Evolutionary conservation across 2,329 filamentous ascomycete genomes (phyloP).

Genomic region (Neofusicoccum laricinum): DNA sequence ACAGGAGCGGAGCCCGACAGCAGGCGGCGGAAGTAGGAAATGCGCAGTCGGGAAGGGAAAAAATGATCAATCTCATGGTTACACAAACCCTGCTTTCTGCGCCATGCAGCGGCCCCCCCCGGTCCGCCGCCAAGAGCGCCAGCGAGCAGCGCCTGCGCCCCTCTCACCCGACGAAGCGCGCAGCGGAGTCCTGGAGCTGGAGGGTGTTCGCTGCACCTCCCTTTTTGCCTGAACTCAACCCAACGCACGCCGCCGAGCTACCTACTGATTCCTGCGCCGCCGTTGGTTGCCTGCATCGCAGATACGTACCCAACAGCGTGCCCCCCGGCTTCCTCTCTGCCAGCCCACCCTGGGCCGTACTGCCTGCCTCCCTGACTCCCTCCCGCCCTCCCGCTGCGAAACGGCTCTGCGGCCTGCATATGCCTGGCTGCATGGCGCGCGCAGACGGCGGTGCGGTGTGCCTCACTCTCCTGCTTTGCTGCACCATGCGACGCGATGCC

Average conservation of each 20-base stretch:
- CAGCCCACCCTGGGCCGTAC: too few relatives aligned
- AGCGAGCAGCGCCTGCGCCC: background rate
- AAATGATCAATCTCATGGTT: conserved; percentile 14
- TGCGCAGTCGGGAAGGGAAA: background rate
- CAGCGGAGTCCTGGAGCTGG: background rate
- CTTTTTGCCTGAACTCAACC: background rate
- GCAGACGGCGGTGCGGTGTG: background rate
- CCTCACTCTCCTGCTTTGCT: background rate
- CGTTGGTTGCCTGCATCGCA: background rate
- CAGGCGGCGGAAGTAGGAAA: background rate
- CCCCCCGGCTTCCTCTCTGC: too few relatives aligned
- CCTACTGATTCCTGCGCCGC: background rate
- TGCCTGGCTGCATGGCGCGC: background rate
- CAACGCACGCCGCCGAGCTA: background rate
- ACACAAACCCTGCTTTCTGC: conserved; percentile 12
- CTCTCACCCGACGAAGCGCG: conserved; percentile 1
- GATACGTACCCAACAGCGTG: background rate
- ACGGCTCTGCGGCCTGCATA: conserved; percentile 7
- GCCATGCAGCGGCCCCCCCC: conserved; percentile 2
- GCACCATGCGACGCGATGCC: background rate
- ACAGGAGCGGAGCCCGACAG: background rate
- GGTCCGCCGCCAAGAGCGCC: background rate
- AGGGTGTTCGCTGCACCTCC: background rate
- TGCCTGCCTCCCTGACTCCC: background rate
- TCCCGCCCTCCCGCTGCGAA: background rate